Conservation (phyloP, 306 rosid species). For the Arachis hypogaea region DNA sequence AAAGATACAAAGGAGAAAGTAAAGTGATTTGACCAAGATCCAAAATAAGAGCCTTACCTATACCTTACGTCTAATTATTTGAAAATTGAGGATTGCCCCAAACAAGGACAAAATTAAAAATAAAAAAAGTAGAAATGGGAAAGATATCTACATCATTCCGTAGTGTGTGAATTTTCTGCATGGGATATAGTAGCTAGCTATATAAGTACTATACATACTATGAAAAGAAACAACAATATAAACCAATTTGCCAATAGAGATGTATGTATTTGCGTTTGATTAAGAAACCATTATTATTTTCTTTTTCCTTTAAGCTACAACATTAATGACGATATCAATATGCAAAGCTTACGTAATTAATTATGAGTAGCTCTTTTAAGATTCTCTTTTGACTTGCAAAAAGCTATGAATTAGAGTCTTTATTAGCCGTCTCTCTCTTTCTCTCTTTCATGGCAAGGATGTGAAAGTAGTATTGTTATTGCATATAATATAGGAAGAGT, state of each 20-base stretch:
- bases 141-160: background rate
- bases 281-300: constrained; percentile 33
- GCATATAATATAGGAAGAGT: no score
- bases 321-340: constrained; percentile 53
- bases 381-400: constrained; percentile 57
- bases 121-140: background rate
- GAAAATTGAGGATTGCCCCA: constrained; percentile 31
- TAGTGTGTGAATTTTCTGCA: no score
- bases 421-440: constrained; percentile 20
- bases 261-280: constrained; percentile 2
- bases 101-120: constrained; percentile 13
- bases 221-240: constrained; percentile 21
- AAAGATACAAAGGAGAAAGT: constrained; percentile 23
- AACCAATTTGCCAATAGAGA: background rate
- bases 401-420: constrained; percentile 28
- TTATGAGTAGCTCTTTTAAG: constrained; percentile 20
- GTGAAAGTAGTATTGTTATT: constrained; percentile 20
- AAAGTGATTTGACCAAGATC: constrained; percentile 44
- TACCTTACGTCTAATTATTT: constrained; percentile 45
- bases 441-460: background rate
- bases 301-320: constrained; percentile 7
- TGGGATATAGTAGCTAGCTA: no score
- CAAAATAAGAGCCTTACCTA: constrained; percentile 42
- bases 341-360: constrained; percentile 61
- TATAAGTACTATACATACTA: constrained; percentile 9